Base-by-base conservation (phyloP, 2,329 filamentous ascomycete genomes). In the Coleophoma cylindrospora region DNA sequence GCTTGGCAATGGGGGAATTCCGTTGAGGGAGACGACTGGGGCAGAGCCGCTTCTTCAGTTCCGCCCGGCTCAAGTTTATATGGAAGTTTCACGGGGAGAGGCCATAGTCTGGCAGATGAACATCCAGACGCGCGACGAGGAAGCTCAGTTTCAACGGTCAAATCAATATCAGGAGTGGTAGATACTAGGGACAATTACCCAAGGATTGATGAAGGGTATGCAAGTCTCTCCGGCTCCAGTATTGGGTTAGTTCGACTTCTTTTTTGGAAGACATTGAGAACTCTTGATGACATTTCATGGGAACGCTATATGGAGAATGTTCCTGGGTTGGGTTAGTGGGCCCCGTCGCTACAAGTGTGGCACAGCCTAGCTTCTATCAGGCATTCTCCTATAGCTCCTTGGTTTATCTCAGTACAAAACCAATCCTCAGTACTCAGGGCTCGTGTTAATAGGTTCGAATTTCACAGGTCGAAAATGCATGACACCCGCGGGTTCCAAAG, bases 1-100 rank as follows among this genome's bases (percentile, higher is more conserved):
- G 81, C 77, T 53, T 86, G 81, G 81, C 71, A 77, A 64, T 82
- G 79, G 74, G 79, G 76, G 54, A 84, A 86, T 66, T 71, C 72
- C 46, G 71, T 70, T 43, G 72, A 70, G 51, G 66, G 73, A 47
- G 64, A 67, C 45, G 70, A 73, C 56, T 74, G 77, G 63, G 72
- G 71, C 48, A 66, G 64, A 44, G 53, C 58, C 13, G 51, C 56
- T 13, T 63, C 74, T 5, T 72, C 73, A 11, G 72, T 77, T 41
- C 71, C 70, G 43, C 68, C 73, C 3, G 66, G 68, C n/a, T 77
- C 75, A 41, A 79, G 75, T 61, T 63, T 78, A 46, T 69, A 71
- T 57, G 74, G 74, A 45, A 69, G 68, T 54, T 70, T 71, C 58
- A 61, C 60, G 43, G 68, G 67, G 22, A 55, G 53, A 48, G 61